Conservation (phyloP, 1,284 basidiomycete genomes). For the Pascua guehoae region DNA sequence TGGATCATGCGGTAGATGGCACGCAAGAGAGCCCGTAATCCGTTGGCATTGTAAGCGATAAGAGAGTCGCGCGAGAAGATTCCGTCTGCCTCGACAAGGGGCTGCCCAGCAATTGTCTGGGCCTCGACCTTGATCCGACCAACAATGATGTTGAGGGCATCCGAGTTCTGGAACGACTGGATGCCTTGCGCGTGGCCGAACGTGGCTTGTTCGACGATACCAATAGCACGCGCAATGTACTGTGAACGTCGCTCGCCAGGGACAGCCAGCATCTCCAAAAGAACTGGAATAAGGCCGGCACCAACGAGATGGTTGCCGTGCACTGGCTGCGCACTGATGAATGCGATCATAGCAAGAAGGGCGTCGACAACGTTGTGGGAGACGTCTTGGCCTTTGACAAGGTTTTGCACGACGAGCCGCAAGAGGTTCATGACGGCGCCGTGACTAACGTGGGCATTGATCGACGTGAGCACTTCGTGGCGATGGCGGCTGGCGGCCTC, state of each 20-base stretch:
- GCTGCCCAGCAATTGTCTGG: constrained; percentile 1
- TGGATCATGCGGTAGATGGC: constrained; percentile 97
- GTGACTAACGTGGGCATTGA: constrained; percentile 95
- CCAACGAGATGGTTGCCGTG: constrained; percentile 92
- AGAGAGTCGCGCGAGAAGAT: constrained; percentile 17
- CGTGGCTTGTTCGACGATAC: constrained; percentile 86
- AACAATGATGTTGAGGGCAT: constrained; percentile 81
- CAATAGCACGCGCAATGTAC: constrained; percentile 61
- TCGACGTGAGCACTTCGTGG: constrained; percentile 78
- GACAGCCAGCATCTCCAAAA: constrained; percentile 83
- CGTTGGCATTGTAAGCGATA: constrained; percentile 29
- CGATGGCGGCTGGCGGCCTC: constrained; percentile 87
- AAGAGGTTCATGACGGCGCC: constrained; percentile 86
- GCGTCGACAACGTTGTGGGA: constrained; percentile 81
- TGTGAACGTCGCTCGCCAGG: constrained; percentile 25
- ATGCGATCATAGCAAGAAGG: constrained; percentile 79
- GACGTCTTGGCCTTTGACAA: constrained; percentile 58
- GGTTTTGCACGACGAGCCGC: constrained; percentile 70
- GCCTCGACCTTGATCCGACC: constrained; percentile 67
- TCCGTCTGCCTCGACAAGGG: constrained; percentile 8
- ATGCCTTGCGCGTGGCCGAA: constrained; percentile 75
- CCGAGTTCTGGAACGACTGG: constrained; percentile 76
- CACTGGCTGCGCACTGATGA: constrained; percentile 74
- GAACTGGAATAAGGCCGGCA: constrained; percentile 87
- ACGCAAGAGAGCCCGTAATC: constrained; percentile 83